Base-by-base conservation (phyloP, 352 stramenopile species). In the Thraustochytrium striatum region DNA sequence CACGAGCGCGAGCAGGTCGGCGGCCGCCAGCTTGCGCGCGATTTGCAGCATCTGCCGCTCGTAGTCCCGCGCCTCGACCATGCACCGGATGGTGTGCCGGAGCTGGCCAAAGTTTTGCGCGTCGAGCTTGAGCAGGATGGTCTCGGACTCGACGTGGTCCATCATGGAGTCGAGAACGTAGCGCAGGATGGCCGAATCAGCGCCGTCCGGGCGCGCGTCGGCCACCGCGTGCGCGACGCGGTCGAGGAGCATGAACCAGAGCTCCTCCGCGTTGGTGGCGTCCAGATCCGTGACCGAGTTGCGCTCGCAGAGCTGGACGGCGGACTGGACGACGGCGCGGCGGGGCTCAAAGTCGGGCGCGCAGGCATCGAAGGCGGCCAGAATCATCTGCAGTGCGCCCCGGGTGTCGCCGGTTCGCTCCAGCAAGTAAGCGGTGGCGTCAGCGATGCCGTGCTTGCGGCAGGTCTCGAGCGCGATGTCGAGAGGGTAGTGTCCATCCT, bases 31-130 rank as follows among this genome's bases (percentile, higher is more conserved):
- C 9, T 38, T 75, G 13, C 65, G 44, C 16, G 65, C 65, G 9
- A 43, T 32, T 1, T 55, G 8, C 3, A 75, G 30, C 1, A 75
- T 75, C 39, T 61, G 44, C 52, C 61, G 65, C n/a, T 75, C 65
- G 39, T 75, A 75, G 43, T 47, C 65, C 3, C 52, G 44, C 19
- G 65, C 65, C 13, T 75, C 65, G 1, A 75, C 44, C 65, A 75
- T 75, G 52, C 65, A 75, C 52, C 61, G 65, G n/a, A 75, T 38
- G 21, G 65, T 75, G 50, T 75, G 65, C 11, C 65, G 65, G 68
- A 75, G 43, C 52, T 75, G 65, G 7, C 65, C 65, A 68, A 75
- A 75, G 21, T 25, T 55, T 30, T 75, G 30, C 19, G 44, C 65
- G 21, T 75, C 61, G 52, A 75, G 65, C n/a, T 61, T 61, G 52